Evolutionary conservation across 2,329 filamentous ascomycete species (phyloP).

Genomic region (Hymenoscyphus repandus): DNA sequence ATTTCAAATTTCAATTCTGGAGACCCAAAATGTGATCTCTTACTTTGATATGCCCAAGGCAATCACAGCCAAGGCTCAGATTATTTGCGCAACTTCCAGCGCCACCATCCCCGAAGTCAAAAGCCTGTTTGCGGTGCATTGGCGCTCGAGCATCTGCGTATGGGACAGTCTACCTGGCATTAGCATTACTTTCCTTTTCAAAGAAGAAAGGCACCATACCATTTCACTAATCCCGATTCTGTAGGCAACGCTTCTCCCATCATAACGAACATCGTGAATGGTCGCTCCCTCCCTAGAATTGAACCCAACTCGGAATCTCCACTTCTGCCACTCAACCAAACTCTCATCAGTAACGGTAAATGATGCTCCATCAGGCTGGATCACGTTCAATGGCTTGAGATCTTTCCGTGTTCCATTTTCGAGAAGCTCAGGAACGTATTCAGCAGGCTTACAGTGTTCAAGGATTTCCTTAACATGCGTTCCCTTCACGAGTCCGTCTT

Average conservation of each 20-base stretch:
- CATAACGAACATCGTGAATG: conserved; percentile 60
- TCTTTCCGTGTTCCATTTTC: conserved; percentile 46
- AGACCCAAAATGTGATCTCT: conserved; percentile 43
- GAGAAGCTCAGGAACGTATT: conserved; percentile 62
- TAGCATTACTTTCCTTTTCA: background rate
- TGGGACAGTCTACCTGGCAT: conserved; percentile 36
- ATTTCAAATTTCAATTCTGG: conserved; percentile 37
- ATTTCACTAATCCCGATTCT: conserved; percentile 62
- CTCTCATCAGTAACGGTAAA: conserved; percentile 48
- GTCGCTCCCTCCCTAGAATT: conserved; percentile 62
- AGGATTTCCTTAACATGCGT: conserved; percentile 20
- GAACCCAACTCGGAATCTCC: conserved; percentile 55
- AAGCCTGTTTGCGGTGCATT: conserved; percentile 65
- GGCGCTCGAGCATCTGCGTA: conserved; percentile 61
- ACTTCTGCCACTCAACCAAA: conserved; percentile 61
- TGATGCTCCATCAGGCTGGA: conserved; percentile 60
- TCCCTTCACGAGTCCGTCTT: conserved; percentile 51
- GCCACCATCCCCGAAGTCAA: conserved; percentile 63
- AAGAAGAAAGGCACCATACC: conserved; percentile 7
- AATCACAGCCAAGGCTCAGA: conserved; percentile 65
- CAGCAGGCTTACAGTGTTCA: conserved; percentile 41
- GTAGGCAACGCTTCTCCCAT: conserved; percentile 59
- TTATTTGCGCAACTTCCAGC: conserved; percentile 65
- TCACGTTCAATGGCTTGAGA: conserved; percentile 57
- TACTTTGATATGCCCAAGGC: conserved; percentile 62